Conservation (phyloP, 2,329 filamentous ascomycete genomes). For the Diaporthe vaccinii region DNA sequence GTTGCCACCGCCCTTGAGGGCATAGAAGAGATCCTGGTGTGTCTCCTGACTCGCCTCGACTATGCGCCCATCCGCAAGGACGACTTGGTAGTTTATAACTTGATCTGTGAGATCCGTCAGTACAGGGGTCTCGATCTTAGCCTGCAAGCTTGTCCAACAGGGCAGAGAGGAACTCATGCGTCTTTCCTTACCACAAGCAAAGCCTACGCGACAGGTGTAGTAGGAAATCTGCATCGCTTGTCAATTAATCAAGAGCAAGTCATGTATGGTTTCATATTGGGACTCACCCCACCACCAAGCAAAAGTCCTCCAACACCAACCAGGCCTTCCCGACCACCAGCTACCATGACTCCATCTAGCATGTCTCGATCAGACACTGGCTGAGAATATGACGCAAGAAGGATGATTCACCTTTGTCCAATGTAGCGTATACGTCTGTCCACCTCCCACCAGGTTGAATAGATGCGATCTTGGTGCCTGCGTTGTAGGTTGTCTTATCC, state of each 20-base stretch:
- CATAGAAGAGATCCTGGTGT: background rate
- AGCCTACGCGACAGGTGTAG: background rate
- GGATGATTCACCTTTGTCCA: background rate
- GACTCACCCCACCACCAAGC: background rate
- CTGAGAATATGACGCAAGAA: background rate
- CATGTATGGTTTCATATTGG: background rate
- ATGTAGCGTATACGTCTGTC: background rate
- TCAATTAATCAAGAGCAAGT: background rate
- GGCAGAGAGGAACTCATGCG: background rate
- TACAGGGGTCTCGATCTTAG: background rate
- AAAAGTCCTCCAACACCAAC: background rate
- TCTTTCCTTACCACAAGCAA: background rate
- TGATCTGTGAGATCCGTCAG: background rate
- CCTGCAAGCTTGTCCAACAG: background rate
- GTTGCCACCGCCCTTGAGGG: background rate
- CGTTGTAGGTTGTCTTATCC: background rate
- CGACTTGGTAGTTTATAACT: background rate
- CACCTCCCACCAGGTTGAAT: background rate
- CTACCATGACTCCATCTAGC: background rate
- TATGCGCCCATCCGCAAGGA: background rate
- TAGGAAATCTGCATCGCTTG: background rate
- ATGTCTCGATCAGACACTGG: background rate
- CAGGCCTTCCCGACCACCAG: background rate
- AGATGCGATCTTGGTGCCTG: background rate
- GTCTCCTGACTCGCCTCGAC: background rate